Evolutionary conservation across 1,139 yeast species (phyloP).

Genomic region (Lizanozyma gosingica): DNA sequence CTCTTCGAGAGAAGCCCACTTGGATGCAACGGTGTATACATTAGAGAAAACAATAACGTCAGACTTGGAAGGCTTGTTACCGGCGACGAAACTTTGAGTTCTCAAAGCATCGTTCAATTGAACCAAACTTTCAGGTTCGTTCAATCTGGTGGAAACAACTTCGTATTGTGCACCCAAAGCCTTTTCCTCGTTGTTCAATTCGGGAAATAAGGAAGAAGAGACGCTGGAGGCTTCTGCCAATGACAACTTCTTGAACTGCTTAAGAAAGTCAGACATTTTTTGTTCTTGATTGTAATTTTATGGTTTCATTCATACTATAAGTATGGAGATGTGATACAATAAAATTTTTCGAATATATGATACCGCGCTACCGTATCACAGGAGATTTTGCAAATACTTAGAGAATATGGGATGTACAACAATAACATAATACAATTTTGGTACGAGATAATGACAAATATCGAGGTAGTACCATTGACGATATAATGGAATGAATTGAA

Average conservation of each 20-base stretch:
- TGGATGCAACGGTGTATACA: slow-evolving; percentile 49
- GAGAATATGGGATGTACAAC: too few relatives aligned
- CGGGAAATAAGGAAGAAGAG: slow-evolving; percentile 23
- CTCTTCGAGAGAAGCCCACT: slow-evolving; percentile 48
- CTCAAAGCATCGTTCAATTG: slow-evolving; percentile 65
- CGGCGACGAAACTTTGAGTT: slow-evolving; percentile 60
- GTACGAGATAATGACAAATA: too few relatives aligned
- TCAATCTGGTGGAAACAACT: slow-evolving; percentile 55
- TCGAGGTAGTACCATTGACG: too few relatives aligned
- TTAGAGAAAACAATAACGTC: slow-evolving; percentile 65
- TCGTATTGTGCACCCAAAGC: slow-evolving; percentile 82
- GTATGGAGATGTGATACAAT: too few relatives aligned
- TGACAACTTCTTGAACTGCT: slow-evolving; percentile 31
- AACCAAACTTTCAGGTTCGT: slow-evolving; percentile 44
- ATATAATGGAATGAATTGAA: too few relatives aligned
- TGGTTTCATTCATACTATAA: too few relatives aligned
- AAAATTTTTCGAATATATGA: too few relatives aligned
- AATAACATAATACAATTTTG: too few relatives aligned
- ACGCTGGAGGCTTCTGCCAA: slow-evolving; percentile 23
- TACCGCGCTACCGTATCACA: too few relatives aligned
- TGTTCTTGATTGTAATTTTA: too few relatives aligned
- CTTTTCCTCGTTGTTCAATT: slow-evolving; percentile 39
- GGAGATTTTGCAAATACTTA: too few relatives aligned
- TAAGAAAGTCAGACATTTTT: slow-evolving; percentile 34
- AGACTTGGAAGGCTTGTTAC: slow-evolving; percentile 51